Evolutionary conservation across 169 alveolate genomes (phyloP).

Genomic region (Cryptosporidium sp.): DNA sequence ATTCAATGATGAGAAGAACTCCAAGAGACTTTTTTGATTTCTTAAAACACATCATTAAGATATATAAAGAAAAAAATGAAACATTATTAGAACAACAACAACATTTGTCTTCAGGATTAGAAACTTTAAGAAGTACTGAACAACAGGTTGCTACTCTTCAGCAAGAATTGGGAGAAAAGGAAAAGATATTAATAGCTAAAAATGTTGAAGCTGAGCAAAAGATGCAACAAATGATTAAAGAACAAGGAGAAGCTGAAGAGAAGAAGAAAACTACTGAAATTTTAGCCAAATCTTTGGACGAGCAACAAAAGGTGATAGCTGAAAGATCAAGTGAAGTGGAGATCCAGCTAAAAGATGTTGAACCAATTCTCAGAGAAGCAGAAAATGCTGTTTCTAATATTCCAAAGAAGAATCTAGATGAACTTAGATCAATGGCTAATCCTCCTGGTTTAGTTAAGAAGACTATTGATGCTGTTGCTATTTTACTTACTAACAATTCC

Average conservation of each 20-base stretch:
- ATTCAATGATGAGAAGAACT: conserved; percentile 83
- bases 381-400: conserved; percentile 93
- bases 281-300: conserved; percentile 90
- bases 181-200: conserved; percentile 90
- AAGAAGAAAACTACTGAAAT: conserved; percentile 91
- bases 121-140: conserved; percentile 93
- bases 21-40: conserved; percentile 97
- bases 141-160: conserved; percentile 91
- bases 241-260: conserved; percentile 94
- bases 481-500: conserved; percentile 86
- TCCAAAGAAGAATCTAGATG: conserved; percentile 89
- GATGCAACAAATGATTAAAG: conserved; percentile 92
- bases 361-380: conserved; percentile 94
- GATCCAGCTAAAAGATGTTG: conserved; percentile 93
- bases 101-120: conserved; percentile 95
- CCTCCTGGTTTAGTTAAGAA: conserved; percentile 96
- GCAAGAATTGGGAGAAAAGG: conserved; percentile 89
- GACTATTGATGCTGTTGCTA: conserved; percentile 95
- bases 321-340: conserved; percentile 87
- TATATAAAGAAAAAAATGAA: conserved; percentile 90
- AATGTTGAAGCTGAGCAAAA: conserved; percentile 95
- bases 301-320: conserved; percentile 88
- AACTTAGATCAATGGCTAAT: conserved; percentile 91
- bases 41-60: conserved; percentile 92
- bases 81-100: conserved; percentile 92